Evolutionary conservation across 768 basidiomycete species (phyloP).

Genomic region (Crepidotus variabilis): DNA sequence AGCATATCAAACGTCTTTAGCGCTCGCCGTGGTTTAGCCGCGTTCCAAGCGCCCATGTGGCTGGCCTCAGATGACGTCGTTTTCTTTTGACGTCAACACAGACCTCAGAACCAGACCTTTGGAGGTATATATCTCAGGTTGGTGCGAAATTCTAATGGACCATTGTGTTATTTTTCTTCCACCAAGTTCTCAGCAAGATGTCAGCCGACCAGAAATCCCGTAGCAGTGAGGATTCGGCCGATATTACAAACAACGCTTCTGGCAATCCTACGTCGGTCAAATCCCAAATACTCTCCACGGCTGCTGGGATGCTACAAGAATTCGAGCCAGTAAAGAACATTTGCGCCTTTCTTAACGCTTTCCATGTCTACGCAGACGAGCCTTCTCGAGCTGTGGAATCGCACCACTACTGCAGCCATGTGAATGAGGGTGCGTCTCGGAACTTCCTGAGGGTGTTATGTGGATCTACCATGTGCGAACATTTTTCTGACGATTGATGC

Average conservation of each 20-base stretch:
- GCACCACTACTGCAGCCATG: conserved; percentile 12
- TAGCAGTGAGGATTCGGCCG: background rate
- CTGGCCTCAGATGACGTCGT: background rate
- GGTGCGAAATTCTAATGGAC: background rate
- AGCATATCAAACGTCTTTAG: no score
- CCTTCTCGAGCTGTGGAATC: conserved; percentile 11
- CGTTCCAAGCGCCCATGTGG: no score
- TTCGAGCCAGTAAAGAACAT: conserved; percentile 13
- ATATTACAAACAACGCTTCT: background rate
- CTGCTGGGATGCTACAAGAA: conserved; percentile 9
- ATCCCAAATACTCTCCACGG: conserved; percentile 7
- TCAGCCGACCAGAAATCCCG: background rate
- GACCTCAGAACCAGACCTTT: background rate
- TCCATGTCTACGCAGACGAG: conserved; percentile 16
- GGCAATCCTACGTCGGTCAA: conserved; percentile 6
- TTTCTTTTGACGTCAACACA: background rate
- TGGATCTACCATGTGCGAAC: background rate
- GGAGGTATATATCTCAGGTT: background rate
- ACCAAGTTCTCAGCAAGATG: background rate
- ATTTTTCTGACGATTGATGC: background rate
- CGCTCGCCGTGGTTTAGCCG: no score
- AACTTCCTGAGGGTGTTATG: background rate
- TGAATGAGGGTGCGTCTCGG: conserved; percentile 12
- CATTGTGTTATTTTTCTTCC: no score
- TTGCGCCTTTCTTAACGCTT: conserved; percentile 14